Evolutionary conservation across 306 rosid species (phyloP), one percentile per base, ranked within the genome.

Genomic region (Datisca glomerata): DNA sequence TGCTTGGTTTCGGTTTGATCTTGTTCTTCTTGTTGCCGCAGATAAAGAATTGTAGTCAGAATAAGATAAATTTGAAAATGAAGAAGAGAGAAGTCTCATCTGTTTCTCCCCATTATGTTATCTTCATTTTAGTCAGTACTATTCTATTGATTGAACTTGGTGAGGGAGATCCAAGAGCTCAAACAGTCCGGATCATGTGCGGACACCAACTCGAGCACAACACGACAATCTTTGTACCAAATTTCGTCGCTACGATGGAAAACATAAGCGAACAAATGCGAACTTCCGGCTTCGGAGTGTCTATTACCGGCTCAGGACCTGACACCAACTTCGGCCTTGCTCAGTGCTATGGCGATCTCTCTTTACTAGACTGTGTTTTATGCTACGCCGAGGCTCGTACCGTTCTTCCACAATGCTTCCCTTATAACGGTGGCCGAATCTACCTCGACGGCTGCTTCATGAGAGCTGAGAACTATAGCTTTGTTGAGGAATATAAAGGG

Each of bases 401-500:
- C 0, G 77, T 83, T 51, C 89, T 89, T 29, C 93, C 97, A 0
- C 72, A 83, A 49, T 89, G 95, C 66, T 80, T 51, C 64, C 93
- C 91, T 51, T 63, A 29, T 48, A 89, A 58, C 51, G 59, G 73
- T 2, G 91, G 91, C 16, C 75, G 93, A 19, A 70, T 89, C 51
- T 80, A 45, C 70, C 77, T 83, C 5, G 97, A 83, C 32, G 97
- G 97, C 12, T 89, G 97, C 75, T 89, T 79, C 76, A 77, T 89
- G 97, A 77, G 97, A 57, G 68, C 81, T 5, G 86, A 61, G 49
- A 83, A 89, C 32, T 89, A 80, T 57, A 74, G 79, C 57, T 89
- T 89, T 47, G 77, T 55, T 41, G 37, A 61, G 5, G 91, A 83
- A 68, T 77, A 56, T 13, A 14, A 0, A 13, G 97, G 91, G 32